Evolutionary conservation across 805 yeast species (phyloP).

Genomic region (Ogataea salicorniae): DNA sequence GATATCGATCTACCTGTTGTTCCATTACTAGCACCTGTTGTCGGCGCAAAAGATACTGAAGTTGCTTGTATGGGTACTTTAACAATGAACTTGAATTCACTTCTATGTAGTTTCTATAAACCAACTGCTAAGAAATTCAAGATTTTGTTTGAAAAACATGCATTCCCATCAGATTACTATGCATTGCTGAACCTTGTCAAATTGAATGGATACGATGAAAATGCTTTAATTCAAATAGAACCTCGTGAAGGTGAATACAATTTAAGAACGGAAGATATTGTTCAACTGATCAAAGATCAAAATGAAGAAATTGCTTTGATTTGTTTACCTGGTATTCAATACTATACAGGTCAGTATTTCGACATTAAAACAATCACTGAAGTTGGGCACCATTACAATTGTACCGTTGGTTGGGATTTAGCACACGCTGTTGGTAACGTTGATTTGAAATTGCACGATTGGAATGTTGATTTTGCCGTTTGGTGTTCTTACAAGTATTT

Average conservation of each 20-base stretch:
- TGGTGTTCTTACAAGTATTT: constrained; percentile 93
- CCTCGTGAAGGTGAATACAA: constrained; percentile 56
- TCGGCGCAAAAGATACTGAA: constrained; percentile 73
- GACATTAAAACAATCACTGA: constrained; percentile 68
- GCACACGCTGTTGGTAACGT: constrained; percentile 95
- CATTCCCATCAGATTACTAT: constrained; percentile 91
- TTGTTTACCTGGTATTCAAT: constrained; percentile 84
- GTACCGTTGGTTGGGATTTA: constrained; percentile 86
- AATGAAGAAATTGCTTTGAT: constrained; percentile 65
- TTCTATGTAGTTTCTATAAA: constrained; percentile 67
- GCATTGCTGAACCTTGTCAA: constrained; percentile 71
- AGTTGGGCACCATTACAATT: constrained; percentile 46
- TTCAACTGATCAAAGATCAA: constrained; percentile 48
- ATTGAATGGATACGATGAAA: constrained; percentile 49
- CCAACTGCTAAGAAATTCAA: constrained; percentile 58
- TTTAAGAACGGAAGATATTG: constrained; percentile 59
- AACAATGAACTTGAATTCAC: constrained; percentile 74
- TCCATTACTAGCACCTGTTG: constrained; percentile 63
- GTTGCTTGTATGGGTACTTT: constrained; percentile 86
- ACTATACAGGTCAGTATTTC: constrained; percentile 85
- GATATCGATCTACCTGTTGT: constrained; percentile 75
- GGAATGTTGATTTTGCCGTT: constrained; percentile 90
- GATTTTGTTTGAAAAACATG: constrained; percentile 77
- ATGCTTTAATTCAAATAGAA: constrained; percentile 56
- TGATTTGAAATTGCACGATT: constrained; percentile 68